Evolutionary conservation across 371 early-diverging fungal species (phyloP).

Genomic region (Mucor irregularis): DNA sequence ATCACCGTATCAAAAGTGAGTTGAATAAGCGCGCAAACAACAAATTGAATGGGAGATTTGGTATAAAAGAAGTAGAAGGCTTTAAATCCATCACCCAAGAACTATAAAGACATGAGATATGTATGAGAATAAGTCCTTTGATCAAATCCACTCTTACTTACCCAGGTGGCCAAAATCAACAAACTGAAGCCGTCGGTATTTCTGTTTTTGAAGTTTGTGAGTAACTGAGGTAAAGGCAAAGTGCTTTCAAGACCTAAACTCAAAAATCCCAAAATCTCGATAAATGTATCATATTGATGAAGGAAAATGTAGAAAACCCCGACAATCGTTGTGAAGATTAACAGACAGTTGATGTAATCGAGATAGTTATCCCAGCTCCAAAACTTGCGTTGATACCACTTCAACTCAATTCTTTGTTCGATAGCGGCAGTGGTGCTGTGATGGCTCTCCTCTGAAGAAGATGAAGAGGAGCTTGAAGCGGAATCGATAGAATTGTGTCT

Average conservation of each 20-base stretch:
- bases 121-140: background rate
- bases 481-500: conserved; percentile 6
- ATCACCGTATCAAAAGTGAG: conserved; percentile 60
- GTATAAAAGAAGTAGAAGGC: conserved; percentile 59
- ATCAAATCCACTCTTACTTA: conserved; percentile 8
- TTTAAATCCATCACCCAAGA: conserved; percentile 68
- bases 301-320: conserved; percentile 39
- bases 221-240: conserved; percentile 62
- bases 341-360: conserved; percentile 53
- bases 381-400: conserved; percentile 22
- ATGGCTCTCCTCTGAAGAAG: background rate
- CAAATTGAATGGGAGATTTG: conserved; percentile 62
- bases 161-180: conserved; percentile 47
- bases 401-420: conserved; percentile 8
- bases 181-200: conserved; percentile 62
- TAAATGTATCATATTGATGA: conserved; percentile 28
- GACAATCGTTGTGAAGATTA: conserved; percentile 35
- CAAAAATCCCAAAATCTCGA: conserved; percentile 42
- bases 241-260: conserved; percentile 63
- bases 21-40: conserved; percentile 64
- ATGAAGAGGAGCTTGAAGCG: conserved; percentile 4
- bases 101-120: conserved; percentile 23
- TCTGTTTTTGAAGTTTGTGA: conserved; percentile 50
- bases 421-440: background rate
- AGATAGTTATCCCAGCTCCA: conserved; percentile 44